A percentile compares a stretch with the other conserved stretches of the same genome.
These are phyloP conservation scores for Coemansia sp. DNA, from an alignment of 192 early-diverging fungal species.

Conservation along the genomic window DNA sequence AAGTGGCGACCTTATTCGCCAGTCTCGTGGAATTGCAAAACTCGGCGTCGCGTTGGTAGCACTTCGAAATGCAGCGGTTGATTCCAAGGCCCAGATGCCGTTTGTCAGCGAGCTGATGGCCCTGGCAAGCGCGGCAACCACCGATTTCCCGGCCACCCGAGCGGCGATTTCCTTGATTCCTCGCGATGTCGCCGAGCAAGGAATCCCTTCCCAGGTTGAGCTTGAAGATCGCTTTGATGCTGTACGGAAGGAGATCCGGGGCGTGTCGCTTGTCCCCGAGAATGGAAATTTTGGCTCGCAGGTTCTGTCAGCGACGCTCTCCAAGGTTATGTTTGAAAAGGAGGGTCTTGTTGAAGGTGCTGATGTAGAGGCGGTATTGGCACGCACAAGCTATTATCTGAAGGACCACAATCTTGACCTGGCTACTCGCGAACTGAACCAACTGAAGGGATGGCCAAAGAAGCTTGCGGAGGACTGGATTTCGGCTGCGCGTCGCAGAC, in stretches of 20 bases:
- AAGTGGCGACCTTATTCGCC: slow-evolving; percentile 67
- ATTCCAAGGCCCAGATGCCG: slow-evolving; percentile 49
- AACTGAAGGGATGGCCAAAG: slow-evolving; percentile 89
- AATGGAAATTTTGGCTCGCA: slow-evolving; percentile 86
- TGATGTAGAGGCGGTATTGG: slow-evolving; percentile 82
- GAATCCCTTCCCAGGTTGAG: slow-evolving; percentile 65
- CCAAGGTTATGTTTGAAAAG: slow-evolving; percentile 80
- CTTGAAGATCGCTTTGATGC: slow-evolving; percentile 69
- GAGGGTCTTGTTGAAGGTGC: slow-evolving; percentile 80
- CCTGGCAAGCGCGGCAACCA: slow-evolving; percentile 57
- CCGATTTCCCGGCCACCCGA: slow-evolving; percentile 52
- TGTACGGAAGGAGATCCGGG: slow-evolving; percentile 68
- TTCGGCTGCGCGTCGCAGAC: slow-evolving; percentile 69
- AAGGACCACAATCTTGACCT: slow-evolving; percentile 76
- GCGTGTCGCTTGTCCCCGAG: slow-evolving; percentile 81
- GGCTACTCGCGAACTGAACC: slow-evolving; percentile 89
- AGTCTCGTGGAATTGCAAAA: slow-evolving; percentile 59
- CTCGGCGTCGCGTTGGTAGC: slow-evolving; percentile 67
- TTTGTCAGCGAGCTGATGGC: slow-evolving; percentile 75
- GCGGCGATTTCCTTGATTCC: slow-evolving; percentile 66
- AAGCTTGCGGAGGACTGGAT: slow-evolving; percentile 88
- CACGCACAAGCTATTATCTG: slow-evolving; percentile 76
- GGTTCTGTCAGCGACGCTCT: slow-evolving; percentile 67
- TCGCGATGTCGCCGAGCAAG: slow-evolving; percentile 58
- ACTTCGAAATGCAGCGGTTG: slow-evolving; percentile 59